Conservation (phyloP, 2,329 filamentous ascomycete species). For the Phyllosticta ampelicida region DNA sequence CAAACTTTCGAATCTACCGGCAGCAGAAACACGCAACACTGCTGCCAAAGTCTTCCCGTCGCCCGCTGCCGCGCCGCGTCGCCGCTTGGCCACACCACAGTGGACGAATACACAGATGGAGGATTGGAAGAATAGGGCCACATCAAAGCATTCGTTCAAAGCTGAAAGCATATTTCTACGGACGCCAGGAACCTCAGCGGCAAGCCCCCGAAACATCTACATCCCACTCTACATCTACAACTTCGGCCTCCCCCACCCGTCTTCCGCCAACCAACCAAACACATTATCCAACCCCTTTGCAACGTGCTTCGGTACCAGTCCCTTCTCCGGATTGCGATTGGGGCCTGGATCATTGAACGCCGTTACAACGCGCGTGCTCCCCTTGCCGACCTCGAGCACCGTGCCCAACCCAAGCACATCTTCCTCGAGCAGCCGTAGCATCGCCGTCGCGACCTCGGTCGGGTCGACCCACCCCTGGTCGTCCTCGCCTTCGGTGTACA, state of each 20-base stretch:
- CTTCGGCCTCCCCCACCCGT: slow-evolving; percentile 36
- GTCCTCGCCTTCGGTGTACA: slow-evolving; percentile 34
- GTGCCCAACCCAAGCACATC: slow-evolving; percentile 35
- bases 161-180: no score
- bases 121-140: no score
- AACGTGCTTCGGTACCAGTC: slow-evolving; percentile 37
- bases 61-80: no score
- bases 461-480: slow-evolving; percentile 48
- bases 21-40: no score
- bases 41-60: no score
- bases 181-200: no score
- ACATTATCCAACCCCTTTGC: slow-evolving; percentile 36
- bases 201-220: not conserved
- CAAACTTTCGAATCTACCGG: no score
- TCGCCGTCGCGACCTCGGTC: slow-evolving; percentile 49
- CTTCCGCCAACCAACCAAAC: slow-evolving; percentile 36
- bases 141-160: no score
- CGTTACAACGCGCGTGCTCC: slow-evolving; percentile 39
- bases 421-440: slow-evolving; percentile 42
- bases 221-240: not conserved
- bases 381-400: slow-evolving; percentile 46
- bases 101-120: no score
- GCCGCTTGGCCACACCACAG: no score
- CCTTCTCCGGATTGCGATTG: slow-evolving; percentile 24
- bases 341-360: slow-evolving; percentile 46